phyloP scores from a whole-genome alignment of 2,329 filamentous ascomycete genomes.

The Beauveria sp. region DNA sequence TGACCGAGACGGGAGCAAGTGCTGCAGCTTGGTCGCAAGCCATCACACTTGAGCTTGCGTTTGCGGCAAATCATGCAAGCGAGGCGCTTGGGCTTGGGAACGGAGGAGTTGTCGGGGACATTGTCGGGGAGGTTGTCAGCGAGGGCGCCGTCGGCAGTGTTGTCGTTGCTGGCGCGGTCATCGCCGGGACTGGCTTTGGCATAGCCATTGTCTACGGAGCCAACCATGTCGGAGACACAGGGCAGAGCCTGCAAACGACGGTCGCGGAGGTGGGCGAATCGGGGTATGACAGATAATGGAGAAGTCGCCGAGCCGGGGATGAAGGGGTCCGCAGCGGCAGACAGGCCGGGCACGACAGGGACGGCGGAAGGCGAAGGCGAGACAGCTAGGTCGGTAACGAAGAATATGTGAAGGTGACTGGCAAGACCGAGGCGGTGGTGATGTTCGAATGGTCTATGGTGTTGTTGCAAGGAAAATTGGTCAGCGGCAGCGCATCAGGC shows the following conservation, averaged over 20 bases:
- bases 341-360: neutral
- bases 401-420: neutral
- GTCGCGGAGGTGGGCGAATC: neutral
- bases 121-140: slow-evolving; percentile 31
- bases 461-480: neutral
- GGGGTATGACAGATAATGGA: neutral
- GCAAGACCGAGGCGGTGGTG: neutral
- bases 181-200: slow-evolving; percentile 22
- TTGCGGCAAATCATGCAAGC: slow-evolving; percentile 92
- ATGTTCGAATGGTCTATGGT: neutral
- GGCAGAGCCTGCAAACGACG: neutral
- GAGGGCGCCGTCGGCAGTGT: slow-evolving; percentile 15
- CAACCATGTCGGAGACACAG: slow-evolving; percentile 21
- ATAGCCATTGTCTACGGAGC: slow-evolving; percentile 27
- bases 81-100: slow-evolving; percentile 82
- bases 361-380: neutral
- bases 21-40: slow-evolving; percentile 73
- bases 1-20: slow-evolving; percentile 84
- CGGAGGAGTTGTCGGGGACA: slow-evolving; percentile 43
- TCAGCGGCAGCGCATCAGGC: neutral
- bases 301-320: slow-evolving; percentile 8
- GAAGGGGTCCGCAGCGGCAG: neutral
- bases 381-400: neutral
- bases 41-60: slow-evolving; percentile 86
- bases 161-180: slow-evolving; percentile 11